Percentiles rank a stretch among this genome's conserved stretches.
Conservation (phyloP, 2,329 filamentous ascomycete species). For the Penicillium griseofulvum region DNA sequence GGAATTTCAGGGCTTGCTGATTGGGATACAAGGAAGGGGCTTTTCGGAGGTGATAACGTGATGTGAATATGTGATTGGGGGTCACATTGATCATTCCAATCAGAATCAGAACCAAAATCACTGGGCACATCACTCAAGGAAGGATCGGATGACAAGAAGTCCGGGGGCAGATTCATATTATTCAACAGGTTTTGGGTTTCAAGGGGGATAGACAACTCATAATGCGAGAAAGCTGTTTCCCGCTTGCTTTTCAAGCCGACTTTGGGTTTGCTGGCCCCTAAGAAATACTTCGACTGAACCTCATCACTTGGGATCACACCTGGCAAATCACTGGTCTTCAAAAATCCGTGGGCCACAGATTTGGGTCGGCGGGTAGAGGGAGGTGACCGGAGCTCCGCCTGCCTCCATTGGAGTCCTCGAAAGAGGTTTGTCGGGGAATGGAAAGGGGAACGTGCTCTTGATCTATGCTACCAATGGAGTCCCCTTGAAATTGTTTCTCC, state of each 20-base stretch:
- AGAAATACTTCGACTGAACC: constrained; percentile 40
- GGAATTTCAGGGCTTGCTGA: neutral
- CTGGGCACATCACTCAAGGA: constrained; percentile 36
- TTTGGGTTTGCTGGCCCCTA: neutral
- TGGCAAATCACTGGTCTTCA: constrained; percentile 40
- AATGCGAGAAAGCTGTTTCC: neutral
- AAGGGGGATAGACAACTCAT: constrained; percentile 11
- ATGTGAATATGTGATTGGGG: neutral
- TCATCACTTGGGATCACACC: constrained; percentile 39
- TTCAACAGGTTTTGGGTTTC: constrained; percentile 14
- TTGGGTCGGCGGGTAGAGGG: constrained; percentile 14
- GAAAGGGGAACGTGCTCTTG: neutral
- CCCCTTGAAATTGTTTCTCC: too few relatives aligned
- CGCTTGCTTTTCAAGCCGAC: neutral
- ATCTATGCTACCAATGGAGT: too few relatives aligned
- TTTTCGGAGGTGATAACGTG: neutral
- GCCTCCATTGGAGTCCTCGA: neutral
- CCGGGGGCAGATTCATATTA: constrained; percentile 12
- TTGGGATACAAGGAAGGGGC: neutral
- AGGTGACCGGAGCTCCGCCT: neutral
- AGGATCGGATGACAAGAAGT: constrained; percentile 32
- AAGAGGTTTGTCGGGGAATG: neutral
- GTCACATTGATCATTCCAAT: constrained; percentile 2
- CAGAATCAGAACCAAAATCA: constrained; percentile 24
- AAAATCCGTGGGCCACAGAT: constrained; percentile 35